Conservation (phyloP, 1,139 yeast species). For the Yamadazyma aaseri region DNA sequence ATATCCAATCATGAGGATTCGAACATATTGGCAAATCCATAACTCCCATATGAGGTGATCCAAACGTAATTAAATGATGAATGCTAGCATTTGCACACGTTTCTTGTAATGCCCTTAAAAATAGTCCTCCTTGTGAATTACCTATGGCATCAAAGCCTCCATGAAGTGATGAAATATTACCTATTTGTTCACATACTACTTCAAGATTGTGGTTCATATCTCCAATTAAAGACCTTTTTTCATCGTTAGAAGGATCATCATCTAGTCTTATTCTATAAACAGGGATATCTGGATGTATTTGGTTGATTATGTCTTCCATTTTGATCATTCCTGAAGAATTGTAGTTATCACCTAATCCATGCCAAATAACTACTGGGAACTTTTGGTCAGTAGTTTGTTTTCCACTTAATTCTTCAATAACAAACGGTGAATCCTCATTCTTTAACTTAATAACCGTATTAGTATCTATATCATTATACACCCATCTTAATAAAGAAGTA, state of each 20-base stretch:
- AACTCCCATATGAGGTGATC: constrained; percentile 82
- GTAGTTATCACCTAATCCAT: constrained; percentile 78
- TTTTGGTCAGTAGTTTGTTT: constrained; percentile 6
- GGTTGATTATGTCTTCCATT: constrained; percentile 42
- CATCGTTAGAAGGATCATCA: constrained; percentile 50
- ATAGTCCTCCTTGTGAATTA: constrained; percentile 80
- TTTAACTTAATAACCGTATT: not conserved
- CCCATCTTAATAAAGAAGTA: not conserved
- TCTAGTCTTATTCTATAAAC: constrained; percentile 56
- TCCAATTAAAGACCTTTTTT: constrained; percentile 57
- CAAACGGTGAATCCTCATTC: not conserved
- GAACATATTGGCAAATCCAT: constrained; percentile 66
- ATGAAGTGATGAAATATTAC: constrained; percentile 36
- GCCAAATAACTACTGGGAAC: constrained; percentile 74
- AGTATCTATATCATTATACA: not conserved
- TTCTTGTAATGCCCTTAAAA: constrained; percentile 64
- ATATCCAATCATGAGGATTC: constrained; percentile 54
- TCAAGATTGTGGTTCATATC: constrained; percentile 45
- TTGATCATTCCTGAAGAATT: constrained; percentile 58
- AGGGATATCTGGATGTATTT: constrained; percentile 48
- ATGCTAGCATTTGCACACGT: constrained; percentile 51
- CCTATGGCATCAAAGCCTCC: constrained; percentile 75
- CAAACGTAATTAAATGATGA: constrained; percentile 64
- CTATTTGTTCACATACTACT: constrained; percentile 42
- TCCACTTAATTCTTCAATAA: not conserved